These are phyloP conservation scores for Casuarina cunninghamiana DNA, from an alignment of 306 rosid genomes.

Conservation along the genomic window DNA sequence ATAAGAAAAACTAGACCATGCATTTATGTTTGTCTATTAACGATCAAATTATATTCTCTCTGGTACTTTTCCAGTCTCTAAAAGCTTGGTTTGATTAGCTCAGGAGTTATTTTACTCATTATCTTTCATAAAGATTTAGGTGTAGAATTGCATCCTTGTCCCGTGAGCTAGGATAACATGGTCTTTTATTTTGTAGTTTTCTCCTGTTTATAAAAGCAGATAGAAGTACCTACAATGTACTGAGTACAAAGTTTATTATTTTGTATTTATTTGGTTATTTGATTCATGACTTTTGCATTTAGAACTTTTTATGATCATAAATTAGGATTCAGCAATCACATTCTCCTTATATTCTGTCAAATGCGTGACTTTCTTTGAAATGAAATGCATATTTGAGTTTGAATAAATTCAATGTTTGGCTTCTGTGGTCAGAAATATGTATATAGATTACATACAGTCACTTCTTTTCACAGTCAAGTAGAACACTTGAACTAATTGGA, in stretches of 20 bases:
- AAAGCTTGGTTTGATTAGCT: not conserved
- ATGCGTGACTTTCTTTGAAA: not conserved
- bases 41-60: not conserved
- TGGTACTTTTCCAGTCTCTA: not conserved
- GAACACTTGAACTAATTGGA: not conserved
- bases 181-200: too few relatives aligned
- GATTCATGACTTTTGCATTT: too few relatives aligned
- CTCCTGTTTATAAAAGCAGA: not conserved
- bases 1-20: not conserved
- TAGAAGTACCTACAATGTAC: not conserved
- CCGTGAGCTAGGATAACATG: not conserved
- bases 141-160: not conserved
- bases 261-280: too few relatives aligned
- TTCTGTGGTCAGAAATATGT: not conserved
- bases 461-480: not conserved
- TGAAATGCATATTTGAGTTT: not conserved
- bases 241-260: not conserved
- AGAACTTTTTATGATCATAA: not conserved
- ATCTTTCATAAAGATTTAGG: not conserved
- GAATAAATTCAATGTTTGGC: not conserved
- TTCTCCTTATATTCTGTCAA: not conserved
- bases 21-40: not conserved
- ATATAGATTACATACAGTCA: not conserved
- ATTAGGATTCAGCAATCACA: not conserved
- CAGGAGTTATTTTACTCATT: not conserved